phyloP scores from a whole-genome alignment of 192 early-diverging fungal species.

The Mortierella alpina region DNA sequence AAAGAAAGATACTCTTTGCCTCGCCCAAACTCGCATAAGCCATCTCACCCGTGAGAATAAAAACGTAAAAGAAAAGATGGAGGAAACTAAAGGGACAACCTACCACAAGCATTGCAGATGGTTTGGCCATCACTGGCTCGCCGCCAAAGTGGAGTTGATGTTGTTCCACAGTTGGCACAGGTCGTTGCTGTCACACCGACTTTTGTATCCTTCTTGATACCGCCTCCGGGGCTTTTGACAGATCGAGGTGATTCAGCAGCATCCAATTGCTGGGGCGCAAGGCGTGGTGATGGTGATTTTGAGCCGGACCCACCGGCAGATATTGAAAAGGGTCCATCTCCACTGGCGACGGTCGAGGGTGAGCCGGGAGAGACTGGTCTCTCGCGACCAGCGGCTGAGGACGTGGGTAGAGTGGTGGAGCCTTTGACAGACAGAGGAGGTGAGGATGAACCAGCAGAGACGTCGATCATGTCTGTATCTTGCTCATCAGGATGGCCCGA shows the following conservation, averaged over 20 bases:
- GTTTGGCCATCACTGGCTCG: conserved; percentile 86
- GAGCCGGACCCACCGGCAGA: background rate
- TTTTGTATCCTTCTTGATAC: conserved; percentile 32
- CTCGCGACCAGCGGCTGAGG: conserved; percentile 1
- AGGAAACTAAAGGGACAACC: too few relatives aligned
- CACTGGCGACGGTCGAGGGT: conserved; percentile 14
- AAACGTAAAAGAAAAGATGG: conserved; percentile 8
- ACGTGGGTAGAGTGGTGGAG: background rate
- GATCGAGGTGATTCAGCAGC: conserved; percentile 3
- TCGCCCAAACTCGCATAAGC: too few relatives aligned
- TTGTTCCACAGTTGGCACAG: conserved; percentile 92
- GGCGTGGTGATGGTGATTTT: conserved; percentile 11
- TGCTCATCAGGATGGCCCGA: conserved; percentile 5
- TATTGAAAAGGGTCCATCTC: conserved; percentile 10
- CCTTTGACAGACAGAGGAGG: background rate
- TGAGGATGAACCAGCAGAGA: conserved; percentile 19
- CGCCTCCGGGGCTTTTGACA: background rate
- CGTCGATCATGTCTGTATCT: conserved; percentile 35
- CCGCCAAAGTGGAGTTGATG: conserved; percentile 93
- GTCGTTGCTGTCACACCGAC: conserved; percentile 59
- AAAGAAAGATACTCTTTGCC: background rate
- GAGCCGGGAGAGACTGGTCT: conserved; percentile 13
- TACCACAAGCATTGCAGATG: conserved; percentile 97
- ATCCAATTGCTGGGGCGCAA: background rate
- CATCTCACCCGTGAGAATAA: background rate